Evolutionary conservation across 1,139 yeast species (phyloP), one percentile per base, ranked within the genome.

Genomic region (Tardiomyces depauwii): DNA sequence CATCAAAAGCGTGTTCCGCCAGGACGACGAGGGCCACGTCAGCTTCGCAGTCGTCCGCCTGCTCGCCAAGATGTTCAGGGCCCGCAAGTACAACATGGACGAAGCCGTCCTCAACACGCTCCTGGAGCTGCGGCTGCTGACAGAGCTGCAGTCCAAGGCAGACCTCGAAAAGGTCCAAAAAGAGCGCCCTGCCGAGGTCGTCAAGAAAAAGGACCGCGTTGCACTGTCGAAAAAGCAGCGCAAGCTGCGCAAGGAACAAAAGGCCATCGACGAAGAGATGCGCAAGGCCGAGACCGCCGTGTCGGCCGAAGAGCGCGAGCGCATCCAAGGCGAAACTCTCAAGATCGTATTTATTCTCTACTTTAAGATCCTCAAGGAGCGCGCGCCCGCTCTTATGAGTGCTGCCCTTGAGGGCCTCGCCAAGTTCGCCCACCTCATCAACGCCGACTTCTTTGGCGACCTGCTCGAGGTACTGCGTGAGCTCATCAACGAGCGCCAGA

Each of bases 391-490:
- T n/a, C 70, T 91, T 47, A 80, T 87, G 72, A 95, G 94, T 9
- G 74, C 91, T 0, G 94, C 91, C 0, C 71, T 91, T 45, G 97
- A 91, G 68, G 97, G 97, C 6, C 68, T 91, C 48, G 85, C 96
- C 1, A 79, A 78, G 60, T 88, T 82, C 61, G 95, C 97, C 2
- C 91, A 82, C 59, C 81, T 89, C 80, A 89, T 94, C 36, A 91
- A 91, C 60, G 78, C 91, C 46, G 97, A 91, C 54, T 71, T 91
- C 46, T 74, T 91, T 55, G 97, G 97, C 27, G 98, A 91, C 62
- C 80, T 91, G 63, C 71, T 91, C 44, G 94, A 84, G 62, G 95
- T 88, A 2, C 73, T 91, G 59, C 73, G 93, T 55, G 97, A 91
- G 63, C 74, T 85, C 27, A 77, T 84, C 64, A 58, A 64, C 18